Base-by-base conservation (phyloP, 176 grass and related monocot genomes). In the Rhynchospora tenuis region DNA sequence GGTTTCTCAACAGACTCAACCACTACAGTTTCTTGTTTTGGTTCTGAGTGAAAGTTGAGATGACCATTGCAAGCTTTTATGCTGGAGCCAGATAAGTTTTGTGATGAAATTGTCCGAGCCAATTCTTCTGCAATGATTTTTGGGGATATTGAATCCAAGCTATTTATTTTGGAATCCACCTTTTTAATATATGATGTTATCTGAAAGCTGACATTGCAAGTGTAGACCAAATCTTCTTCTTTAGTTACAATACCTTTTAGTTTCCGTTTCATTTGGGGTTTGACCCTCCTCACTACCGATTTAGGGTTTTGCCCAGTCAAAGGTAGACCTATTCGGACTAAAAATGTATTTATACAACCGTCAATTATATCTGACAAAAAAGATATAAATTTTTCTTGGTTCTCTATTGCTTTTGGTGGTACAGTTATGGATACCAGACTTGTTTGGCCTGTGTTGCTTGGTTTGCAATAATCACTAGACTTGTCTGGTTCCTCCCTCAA, bases 61-160 rank as follows among this genome's bases (percentile, higher is more conserved):
- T 98, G 96, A 42, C 96, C 96, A 73, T 90, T 93, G 78, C 96
- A 98, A 82, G 96, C 91, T 86, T 93, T 91, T 84, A 88, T 71
- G 71, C 86, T 70, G 75, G 95, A 85, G 42, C 64, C 82, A 93
- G 64, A 71, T 76, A 89, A 56, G 84, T 62, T 78, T 70, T 82
- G 90, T 81, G 84, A 33, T 42, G 14, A 60, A 72, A 98, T 84
- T 81, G 88, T 55, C 48, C 58, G 44, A 54, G 76, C 83, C 57
- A 98, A 27, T 69, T 95, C 92, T 85, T 95, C 91, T 85, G 96
- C 89, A 88, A 93, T 85, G 91, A 66, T 81, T 19, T 88, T 95
- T 77, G 96, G 89, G 81, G 89, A 90, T 20, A 91, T 54, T 55
- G 92, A 89, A 85, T 69, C 71, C 85, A 86, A 57, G 56, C 80